phyloP scores from a whole-genome alignment of 768 basidiomycete genomes.

The Tremella fuciformis region DNA sequence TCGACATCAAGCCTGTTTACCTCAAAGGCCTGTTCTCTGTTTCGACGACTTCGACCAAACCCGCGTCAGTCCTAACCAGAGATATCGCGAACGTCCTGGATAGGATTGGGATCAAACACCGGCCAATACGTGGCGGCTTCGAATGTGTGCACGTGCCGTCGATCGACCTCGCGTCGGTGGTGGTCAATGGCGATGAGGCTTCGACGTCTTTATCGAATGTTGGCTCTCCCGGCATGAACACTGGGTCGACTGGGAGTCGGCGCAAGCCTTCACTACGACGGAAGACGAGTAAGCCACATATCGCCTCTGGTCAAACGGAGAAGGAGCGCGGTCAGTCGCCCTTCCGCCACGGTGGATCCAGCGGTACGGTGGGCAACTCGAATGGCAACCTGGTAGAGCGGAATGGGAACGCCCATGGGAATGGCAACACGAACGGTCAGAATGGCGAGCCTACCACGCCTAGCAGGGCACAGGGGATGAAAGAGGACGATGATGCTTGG shows the following conservation, averaged over 20 bases:
- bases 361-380: conserved; percentile 25
- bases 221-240: conserved; percentile 4
- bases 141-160: conserved; percentile 95
- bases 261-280: conserved; percentile 6
- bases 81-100: conserved; percentile 85
- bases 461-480: background rate
- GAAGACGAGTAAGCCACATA: conserved; percentile 12
- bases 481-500: conserved; percentile 49
- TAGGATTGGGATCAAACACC: conserved; percentile 91
- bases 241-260: conserved; percentile 5
- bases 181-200: conserved; percentile 40
- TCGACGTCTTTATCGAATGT: conserved; percentile 22
- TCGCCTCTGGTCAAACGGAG: background rate
- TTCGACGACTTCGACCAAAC: conserved; percentile 88
- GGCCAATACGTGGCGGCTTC: conserved; percentile 84
- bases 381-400: conserved; percentile 1
- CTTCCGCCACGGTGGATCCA: conserved; percentile 13
- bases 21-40: conserved; percentile 97
- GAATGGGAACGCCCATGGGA: conserved; percentile 11
- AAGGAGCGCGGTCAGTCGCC: conserved; percentile 6
- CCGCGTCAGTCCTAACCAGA: conserved; percentile 71
- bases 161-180: conserved; percentile 80
- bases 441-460: conserved; percentile 13
- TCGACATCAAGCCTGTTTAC: conserved; percentile 78
- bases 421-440: background rate